Conservation (phyloP, 305 asterid species). For the Fraxinus angustifolia region DNA sequence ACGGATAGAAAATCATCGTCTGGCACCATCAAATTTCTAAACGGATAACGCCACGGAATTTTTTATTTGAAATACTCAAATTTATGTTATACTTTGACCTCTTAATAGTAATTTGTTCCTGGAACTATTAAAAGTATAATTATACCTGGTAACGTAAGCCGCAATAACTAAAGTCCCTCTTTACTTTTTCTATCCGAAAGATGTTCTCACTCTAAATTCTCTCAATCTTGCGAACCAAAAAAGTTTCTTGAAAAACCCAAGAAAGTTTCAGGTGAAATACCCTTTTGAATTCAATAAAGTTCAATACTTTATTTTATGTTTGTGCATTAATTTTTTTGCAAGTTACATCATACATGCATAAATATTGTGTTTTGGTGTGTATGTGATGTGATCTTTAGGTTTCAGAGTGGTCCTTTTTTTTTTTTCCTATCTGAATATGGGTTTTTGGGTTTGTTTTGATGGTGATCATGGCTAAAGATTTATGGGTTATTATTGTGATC, state of each 20-base stretch:
- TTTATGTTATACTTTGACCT: background rate
- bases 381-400: background rate
- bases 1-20: background rate
- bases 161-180: background rate
- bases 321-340: background rate
- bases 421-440: background rate
- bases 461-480: slow-evolving; percentile 3
- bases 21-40: background rate
- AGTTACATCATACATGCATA: background rate
- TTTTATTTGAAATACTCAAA: background rate
- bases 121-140: background rate
- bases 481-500: background rate
- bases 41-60: background rate
- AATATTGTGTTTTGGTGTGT: background rate
- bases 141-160: background rate
- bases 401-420: background rate
- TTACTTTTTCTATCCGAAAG: background rate
- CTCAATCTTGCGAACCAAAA: background rate
- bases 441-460: background rate
- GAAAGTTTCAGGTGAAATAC: background rate
- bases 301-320: background rate
- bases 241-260: background rate
- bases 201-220: background rate
- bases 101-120: background rate
- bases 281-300: background rate